These are phyloP conservation scores for Trametes hirsuta DNA, from an alignment of 1,284 basidiomycete species.

Conservation along the genomic window DNA sequence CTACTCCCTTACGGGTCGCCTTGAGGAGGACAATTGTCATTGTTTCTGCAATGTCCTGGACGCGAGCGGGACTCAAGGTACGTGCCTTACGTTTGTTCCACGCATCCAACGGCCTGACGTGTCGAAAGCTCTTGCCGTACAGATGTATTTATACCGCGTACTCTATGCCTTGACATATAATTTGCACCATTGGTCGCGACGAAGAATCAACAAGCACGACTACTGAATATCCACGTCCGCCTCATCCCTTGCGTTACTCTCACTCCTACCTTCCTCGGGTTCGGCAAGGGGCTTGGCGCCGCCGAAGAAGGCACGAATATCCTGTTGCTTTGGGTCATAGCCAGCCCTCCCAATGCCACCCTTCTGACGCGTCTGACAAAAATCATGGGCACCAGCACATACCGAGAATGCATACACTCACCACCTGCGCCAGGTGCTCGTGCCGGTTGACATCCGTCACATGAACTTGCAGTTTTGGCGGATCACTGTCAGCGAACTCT, in stretches of 20 bases:
- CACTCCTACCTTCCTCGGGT: constrained; percentile 33
- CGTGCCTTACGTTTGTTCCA: neutral
- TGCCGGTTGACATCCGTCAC: constrained; percentile 58
- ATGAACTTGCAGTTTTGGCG: constrained; percentile 43
- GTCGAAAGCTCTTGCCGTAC: neutral
- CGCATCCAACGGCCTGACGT: constrained; percentile 1
- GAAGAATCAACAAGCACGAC: neutral
- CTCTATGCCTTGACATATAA: constrained; percentile 11
- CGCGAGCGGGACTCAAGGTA: no score
- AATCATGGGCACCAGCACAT: neutral
- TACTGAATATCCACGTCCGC: constrained; percentile 30
- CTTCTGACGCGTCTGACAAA: constrained; percentile 65
- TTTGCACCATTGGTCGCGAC: neutral
- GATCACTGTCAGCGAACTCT: constrained; percentile 31
- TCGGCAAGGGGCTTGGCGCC: constrained; percentile 39
- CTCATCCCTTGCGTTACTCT: constrained; percentile 39
- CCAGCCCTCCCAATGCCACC: constrained; percentile 77
- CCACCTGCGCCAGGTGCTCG: constrained; percentile 59
- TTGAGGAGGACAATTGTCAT: constrained; percentile 21
- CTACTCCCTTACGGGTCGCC: constrained; percentile 68
- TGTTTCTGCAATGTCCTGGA: no score
- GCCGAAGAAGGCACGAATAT: constrained; percentile 80
- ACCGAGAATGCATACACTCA: constrained; percentile 38
- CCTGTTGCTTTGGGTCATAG: constrained; percentile 76
- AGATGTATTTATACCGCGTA: constrained; percentile 21